phyloP scores from a whole-genome alignment of 768 basidiomycete species.

The Leucosporidium scottii region DNA sequence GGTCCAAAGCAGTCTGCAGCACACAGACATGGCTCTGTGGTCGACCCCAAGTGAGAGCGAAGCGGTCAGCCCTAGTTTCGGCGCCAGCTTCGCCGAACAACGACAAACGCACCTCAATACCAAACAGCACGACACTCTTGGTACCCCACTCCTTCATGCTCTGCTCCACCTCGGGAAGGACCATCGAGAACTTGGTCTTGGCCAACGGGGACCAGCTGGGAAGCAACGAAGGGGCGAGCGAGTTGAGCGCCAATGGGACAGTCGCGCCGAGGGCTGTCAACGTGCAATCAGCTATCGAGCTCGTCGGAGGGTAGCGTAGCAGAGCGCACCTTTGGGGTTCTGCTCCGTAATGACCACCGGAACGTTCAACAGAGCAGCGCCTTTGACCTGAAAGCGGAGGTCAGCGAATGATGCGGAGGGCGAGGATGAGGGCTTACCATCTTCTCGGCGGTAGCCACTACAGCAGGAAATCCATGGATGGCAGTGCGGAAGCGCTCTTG shows the following conservation, averaged over 20 bases:
- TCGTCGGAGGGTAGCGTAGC: neutral
- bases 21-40: constrained; percentile 78
- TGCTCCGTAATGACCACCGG: constrained; percentile 79
- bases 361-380: constrained; percentile 54
- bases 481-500: constrained; percentile 39
- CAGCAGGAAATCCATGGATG: constrained; percentile 64
- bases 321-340: constrained; percentile 61
- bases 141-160: constrained; percentile 48
- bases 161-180: constrained; percentile 57
- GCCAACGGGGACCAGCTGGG: constrained; percentile 49
- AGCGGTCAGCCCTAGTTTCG: neutral
- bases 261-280: constrained; percentile 62
- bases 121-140: constrained; percentile 65
- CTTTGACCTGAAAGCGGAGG: constrained; percentile 8
- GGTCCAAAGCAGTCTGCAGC: constrained; percentile 69
- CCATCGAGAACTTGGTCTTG: constrained; percentile 82
- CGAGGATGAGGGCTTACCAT: constrained; percentile 50
- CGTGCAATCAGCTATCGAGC: neutral
- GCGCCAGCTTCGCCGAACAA: neutral
- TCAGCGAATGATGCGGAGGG: constrained; percentile 55
- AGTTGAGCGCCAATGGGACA: constrained; percentile 51
- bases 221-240: constrained; percentile 42
- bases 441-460: constrained; percentile 63
- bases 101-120: constrained; percentile 66
- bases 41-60: too few relatives aligned